These are phyloP conservation scores for Aspergillus transmontanensis DNA, from an alignment of 2,329 filamentous ascomycete species.

Conservation along the genomic window DNA sequence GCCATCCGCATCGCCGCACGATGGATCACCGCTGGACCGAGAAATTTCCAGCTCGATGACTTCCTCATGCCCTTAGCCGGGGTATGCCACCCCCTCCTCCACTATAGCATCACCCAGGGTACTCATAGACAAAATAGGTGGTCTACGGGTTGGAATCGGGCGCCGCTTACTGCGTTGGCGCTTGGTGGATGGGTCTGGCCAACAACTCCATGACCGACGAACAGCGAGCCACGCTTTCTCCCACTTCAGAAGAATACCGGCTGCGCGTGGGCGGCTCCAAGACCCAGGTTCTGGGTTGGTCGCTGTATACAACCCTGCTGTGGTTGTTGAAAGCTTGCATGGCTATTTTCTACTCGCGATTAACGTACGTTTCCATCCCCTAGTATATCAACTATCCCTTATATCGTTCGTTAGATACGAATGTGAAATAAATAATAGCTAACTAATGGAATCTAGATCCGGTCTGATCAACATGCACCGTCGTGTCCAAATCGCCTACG, in stretches of 20 bases:
- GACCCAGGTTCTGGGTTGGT: constrained; percentile 58
- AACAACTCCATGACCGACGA: constrained; percentile 61
- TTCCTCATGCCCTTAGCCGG: constrained; percentile 60
- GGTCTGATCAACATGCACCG: constrained; percentile 45
- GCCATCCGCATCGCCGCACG: constrained; percentile 55
- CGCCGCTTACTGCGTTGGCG: constrained; percentile 54
- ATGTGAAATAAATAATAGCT: not conserved
- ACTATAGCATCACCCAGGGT: not conserved
- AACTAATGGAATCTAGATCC: constrained; percentile 30
- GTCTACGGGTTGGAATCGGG: constrained; percentile 56
- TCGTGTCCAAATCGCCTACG: constrained; percentile 56
- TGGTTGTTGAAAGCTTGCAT: constrained; percentile 59
- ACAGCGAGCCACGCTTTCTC: constrained; percentile 49
- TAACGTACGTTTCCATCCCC: constrained; percentile 44
- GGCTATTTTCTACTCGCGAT: constrained; percentile 58
- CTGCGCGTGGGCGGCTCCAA: constrained; percentile 57
- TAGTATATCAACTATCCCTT: not conserved
- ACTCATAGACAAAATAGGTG: constrained; percentile 37
- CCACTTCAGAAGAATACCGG: constrained; percentile 50
- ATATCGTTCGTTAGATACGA: not conserved
- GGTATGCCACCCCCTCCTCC: constrained; percentile 35
- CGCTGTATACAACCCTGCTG: constrained; percentile 54
- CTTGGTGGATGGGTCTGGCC: constrained; percentile 54
- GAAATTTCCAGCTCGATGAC: constrained; percentile 59
- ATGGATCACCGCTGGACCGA: constrained; percentile 50